phyloP scores from a whole-genome alignment of 2,329 filamentous ascomycete species.

The Simplicillium sp. region DNA sequence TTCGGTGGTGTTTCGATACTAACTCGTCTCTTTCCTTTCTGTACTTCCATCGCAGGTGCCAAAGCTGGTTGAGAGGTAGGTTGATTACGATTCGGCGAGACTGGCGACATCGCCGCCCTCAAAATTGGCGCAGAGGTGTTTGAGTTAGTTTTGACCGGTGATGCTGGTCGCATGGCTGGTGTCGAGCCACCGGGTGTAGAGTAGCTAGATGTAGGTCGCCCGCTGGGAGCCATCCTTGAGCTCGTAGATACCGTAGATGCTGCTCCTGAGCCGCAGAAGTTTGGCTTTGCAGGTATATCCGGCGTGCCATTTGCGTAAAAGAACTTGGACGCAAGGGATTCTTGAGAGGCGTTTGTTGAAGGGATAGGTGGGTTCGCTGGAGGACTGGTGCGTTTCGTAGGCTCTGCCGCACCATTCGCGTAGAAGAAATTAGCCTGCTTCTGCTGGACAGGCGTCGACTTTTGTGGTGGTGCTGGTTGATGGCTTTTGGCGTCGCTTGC shows the following conservation, averaged over 20 bases:
- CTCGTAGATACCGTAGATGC: slow-evolving; percentile 35
- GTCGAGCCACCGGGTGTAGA: slow-evolving; percentile 11
- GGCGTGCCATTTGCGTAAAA: slow-evolving; percentile 63
- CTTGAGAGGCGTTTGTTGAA: slow-evolving; percentile 22
- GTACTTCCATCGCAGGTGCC: slow-evolving; percentile 17
- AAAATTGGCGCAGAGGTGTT: slow-evolving; percentile 11
- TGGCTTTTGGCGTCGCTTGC: slow-evolving; percentile 63
- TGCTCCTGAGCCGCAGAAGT: slow-evolving; percentile 26
- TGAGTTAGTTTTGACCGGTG: slow-evolving; percentile 37
- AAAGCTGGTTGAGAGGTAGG: slow-evolving; percentile 25
- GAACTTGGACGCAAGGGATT: slow-evolving; percentile 51
- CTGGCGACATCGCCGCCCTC: slow-evolving; percentile 11
- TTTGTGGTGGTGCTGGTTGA: slow-evolving; percentile 25
- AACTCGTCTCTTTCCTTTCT: slow-evolving; percentile 26
- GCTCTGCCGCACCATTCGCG: slow-evolving; percentile 38
- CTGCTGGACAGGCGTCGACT: slow-evolving; percentile 28
- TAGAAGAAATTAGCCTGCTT: slow-evolving; percentile 47
- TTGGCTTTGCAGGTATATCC: slow-evolving; percentile 29
- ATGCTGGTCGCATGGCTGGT: slow-evolving; percentile 33
- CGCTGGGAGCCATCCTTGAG: slow-evolving; percentile 28
- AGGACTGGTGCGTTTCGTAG: slow-evolving; percentile 21
- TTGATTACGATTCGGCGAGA: slow-evolving; percentile 18
- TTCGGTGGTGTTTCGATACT: slow-evolving; percentile 31
- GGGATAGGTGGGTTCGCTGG: slow-evolving; percentile 15
- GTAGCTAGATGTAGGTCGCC: slow-evolving; percentile 26